Evolutionary conservation across 208 protist species (phyloP), one percentile per base, ranked within the genome.

Genomic region (Leishmania arabica): DNA sequence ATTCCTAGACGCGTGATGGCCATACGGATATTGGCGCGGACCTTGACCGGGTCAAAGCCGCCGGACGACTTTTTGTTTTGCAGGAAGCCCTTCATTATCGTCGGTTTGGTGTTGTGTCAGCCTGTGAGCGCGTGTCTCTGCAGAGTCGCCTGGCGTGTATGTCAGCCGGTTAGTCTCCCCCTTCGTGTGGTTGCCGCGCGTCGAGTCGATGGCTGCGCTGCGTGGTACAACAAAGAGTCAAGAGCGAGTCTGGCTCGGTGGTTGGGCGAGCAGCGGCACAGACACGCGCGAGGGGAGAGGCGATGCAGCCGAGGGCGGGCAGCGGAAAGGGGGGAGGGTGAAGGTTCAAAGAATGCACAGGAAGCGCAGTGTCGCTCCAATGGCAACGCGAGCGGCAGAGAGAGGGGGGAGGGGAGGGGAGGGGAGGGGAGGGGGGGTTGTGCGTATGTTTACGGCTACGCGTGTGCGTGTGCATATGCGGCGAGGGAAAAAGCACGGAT

Each of bases 21-120:
- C 96, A 98, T 98, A 27, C 90, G 91, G 58, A 95, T 87, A 77
- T 87, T 92, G 34, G 94, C 90, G 80, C 92, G 93, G 66, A 95
- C 85, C 85, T 95, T 96, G 51, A 78, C 72, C 1, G 88, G 68
- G 76, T 97, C 91, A 80, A 97, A 97, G 74, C 87, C 83, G 15
- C 70, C 82, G 19, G 68, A 81, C 24, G 74, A 53, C 76, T 88
- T 83, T 21, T 60, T 83, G 60, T 91, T 83, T 47, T 90, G 85
- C 47, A 91, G 83, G 40, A 92, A 93, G 13, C 45, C 72, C 65
- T 85, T 89, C 89, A 92, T 91, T 2, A 34, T 17, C n/a, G 49
- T 58, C 19, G 34, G 4, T 19, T 31, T 31, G 21, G 40, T 31
- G 68, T 45, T 31, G 68, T 73, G 13, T 19, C 62, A 15, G 31